phyloP scores from a whole-genome alignment of 768 basidiomycete genomes.

The Guyanaporus albipodus region DNA sequence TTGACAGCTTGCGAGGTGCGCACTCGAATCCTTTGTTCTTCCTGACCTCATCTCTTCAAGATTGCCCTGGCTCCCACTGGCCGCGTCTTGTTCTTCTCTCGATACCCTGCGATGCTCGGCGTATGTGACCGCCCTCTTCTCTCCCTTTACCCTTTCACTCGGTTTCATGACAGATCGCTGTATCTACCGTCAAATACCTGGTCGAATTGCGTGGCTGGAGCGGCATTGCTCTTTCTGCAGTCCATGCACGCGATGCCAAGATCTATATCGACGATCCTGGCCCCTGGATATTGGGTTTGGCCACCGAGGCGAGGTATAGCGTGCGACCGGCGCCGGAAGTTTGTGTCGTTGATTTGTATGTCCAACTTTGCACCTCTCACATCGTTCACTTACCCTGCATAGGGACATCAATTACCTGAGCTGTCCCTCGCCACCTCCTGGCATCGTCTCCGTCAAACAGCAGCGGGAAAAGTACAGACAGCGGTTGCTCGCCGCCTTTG shows the following conservation, averaged over 20 bases:
- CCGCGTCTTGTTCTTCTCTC: conserved; percentile 80
- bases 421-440: conserved; percentile 75
- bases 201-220: conserved; percentile 93
- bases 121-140: conserved; percentile 34
- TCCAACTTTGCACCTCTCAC: conserved; percentile 14
- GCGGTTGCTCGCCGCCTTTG: conserved; percentile 71
- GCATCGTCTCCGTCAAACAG: conserved; percentile 70
- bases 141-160: background rate
- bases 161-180: conserved; percentile 58
- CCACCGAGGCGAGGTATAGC: conserved; percentile 80
- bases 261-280: conserved; percentile 96
- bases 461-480: conserved; percentile 79
- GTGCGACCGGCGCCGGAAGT: conserved; percentile 75
- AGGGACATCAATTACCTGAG: conserved; percentile 85
- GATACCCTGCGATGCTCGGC: conserved; percentile 89
- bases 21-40: background rate
- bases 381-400: background rate
- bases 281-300: conserved; percentile 92
- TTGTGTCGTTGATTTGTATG: conserved; percentile 82
- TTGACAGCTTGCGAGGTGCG: conserved; percentile 85
- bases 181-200: conserved; percentile 86
- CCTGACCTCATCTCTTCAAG: conserved; percentile 32
- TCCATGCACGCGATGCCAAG: conserved; percentile 86
- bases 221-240: conserved; percentile 77
- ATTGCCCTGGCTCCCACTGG: conserved; percentile 87